Evolutionary conservation across 768 basidiomycete species (phyloP).

Genomic region (Leccinum pellstonianum): DNA sequence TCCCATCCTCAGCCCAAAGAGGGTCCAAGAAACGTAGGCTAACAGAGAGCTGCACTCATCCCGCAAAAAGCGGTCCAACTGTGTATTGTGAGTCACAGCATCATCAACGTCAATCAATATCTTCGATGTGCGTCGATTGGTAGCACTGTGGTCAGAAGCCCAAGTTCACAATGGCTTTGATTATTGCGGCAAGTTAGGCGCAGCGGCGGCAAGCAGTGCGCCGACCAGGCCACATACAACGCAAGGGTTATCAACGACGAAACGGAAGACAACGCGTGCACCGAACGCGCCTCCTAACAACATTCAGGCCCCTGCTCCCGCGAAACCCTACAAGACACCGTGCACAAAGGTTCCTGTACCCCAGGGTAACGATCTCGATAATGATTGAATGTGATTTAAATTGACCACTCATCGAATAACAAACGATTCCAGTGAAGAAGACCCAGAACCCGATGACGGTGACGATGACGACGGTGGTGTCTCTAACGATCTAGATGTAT

Average conservation of each 20-base stretch:
- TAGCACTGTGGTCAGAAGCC: constrained; percentile 57
- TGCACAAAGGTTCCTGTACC: constrained; percentile 11
- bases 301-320: not conserved
- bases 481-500: constrained; percentile 32
- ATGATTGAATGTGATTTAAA: constrained; percentile 8
- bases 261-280: constrained; percentile 18
- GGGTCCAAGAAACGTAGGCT: constrained; percentile 10
- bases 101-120: constrained; percentile 24
- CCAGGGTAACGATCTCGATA: constrained; percentile 23
- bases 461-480: constrained; percentile 20
- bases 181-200: constrained; percentile 66
- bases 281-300: constrained; percentile 13
- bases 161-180: constrained; percentile 55
- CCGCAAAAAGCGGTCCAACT: constrained; percentile 23
- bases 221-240: constrained; percentile 18
- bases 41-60: constrained; percentile 13
- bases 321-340: constrained; percentile 17
- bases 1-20: constrained; percentile 14
- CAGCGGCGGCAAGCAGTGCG: constrained; percentile 41
- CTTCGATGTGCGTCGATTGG: constrained; percentile 25
- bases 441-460: constrained; percentile 25
- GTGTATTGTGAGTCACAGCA: constrained; percentile 27
- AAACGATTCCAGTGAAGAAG: constrained; percentile 29
- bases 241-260: constrained; percentile 16
- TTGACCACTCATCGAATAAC: constrained; percentile 8